Conservation (phyloP, 139 green algal genomes). For the Trebouxia sp. region DNA sequence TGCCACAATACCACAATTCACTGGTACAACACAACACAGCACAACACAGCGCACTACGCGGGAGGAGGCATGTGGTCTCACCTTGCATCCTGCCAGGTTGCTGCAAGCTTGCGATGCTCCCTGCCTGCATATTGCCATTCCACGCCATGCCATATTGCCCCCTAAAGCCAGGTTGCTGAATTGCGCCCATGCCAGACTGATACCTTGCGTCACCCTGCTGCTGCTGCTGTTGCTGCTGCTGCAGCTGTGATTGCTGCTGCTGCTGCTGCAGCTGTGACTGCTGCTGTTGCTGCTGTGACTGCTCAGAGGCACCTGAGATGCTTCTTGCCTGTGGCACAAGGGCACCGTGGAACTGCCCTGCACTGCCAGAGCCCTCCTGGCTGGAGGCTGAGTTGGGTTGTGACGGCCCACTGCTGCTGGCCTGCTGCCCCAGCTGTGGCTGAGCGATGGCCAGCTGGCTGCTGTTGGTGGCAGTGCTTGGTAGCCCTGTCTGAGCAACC, state of each 20-base stretch:
- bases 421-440: neutral
- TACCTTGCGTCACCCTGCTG: no score
- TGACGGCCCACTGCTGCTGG: neutral
- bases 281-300: neutral
- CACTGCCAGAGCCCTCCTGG: neutral
- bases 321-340: neutral
- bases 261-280: no score
- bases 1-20: no score
- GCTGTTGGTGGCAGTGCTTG: neutral
- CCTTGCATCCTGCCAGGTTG: neutral
- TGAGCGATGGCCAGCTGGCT: neutral
- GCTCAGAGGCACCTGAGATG: neutral
- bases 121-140: constrained; percentile 1
- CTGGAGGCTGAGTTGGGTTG: neutral
- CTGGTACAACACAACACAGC: no score
- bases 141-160: neutral
- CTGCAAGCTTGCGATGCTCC: neutral
- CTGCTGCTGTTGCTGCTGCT: no score
- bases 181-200: neutral
- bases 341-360: neutral
- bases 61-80: no score
- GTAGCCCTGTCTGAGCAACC: neutral
- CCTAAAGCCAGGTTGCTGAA: neutral
- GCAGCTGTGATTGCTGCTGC: no score
- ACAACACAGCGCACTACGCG: no score